A percentile compares a stretch with the other conserved stretches of the same genome.
These are phyloP conservation scores for Fusarium sp. DNA, from an alignment of 2,329 filamentous ascomycete species.

Conservation along the genomic window DNA sequence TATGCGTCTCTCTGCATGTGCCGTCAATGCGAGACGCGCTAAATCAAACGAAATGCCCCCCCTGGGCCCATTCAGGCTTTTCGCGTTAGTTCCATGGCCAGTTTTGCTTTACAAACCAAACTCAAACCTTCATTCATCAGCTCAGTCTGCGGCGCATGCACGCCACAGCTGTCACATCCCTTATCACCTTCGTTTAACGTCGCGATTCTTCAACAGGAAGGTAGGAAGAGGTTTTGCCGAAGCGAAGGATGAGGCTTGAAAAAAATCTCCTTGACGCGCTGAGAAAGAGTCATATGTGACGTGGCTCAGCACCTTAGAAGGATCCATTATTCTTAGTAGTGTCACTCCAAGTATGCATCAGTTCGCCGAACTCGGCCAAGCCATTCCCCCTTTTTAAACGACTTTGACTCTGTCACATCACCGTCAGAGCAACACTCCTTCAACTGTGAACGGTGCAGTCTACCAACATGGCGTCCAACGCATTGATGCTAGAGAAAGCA, in stretches of 20 bases:
- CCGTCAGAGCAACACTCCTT: not conserved
- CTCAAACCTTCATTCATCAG: not conserved
- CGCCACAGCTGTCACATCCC: not conserved
- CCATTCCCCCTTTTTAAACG: not conserved
- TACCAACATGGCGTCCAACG: not conserved
- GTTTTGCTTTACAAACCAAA: not conserved
- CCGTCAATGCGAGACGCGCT: slow-evolving; percentile 2
- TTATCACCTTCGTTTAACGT: not conserved
- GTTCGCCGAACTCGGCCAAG: not conserved
- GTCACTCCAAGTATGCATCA: not conserved
- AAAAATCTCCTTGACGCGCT: not conserved
- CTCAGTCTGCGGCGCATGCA: not conserved
- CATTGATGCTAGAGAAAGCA: not conserved
- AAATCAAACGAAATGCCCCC: not conserved
- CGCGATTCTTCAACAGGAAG: not conserved
- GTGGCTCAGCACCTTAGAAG: not conserved
- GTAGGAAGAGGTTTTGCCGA: not conserved
- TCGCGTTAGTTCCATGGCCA: not conserved
- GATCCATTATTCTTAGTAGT: not conserved
- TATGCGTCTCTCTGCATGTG: not conserved
- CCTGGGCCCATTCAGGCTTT: not conserved
- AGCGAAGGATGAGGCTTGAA: not conserved
- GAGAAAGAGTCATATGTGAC: not conserved
- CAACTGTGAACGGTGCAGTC: not conserved
- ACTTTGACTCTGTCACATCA: not conserved